Base-by-base conservation (phyloP, 805 yeast species). In the Schwanniomyces pseudopolymorphus region DNA sequence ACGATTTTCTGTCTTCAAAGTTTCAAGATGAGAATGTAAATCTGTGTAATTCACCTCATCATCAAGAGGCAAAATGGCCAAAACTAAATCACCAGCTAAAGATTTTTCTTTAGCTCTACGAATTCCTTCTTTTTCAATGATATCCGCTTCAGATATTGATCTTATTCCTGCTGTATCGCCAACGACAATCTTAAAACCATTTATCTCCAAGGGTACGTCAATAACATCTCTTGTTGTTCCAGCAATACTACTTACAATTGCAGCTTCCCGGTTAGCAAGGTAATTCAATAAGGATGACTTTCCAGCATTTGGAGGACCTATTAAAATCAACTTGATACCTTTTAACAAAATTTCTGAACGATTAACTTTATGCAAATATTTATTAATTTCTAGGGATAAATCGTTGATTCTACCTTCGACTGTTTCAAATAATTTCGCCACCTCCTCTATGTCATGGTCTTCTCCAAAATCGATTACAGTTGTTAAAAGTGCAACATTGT, bases 281-380 rank as follows among this genome's bases (percentile, higher is more conserved):
- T 68, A 59, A 58, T 94, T 94, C 43, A 94, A 64, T 9, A 94
- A 66, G 1, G 96, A 88, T 3, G 97, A 90, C 61, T 94, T 94
- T 0, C 99, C 99, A 1, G 96, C 97, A 64, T 94, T 94, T 1
- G 99, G 97, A 5, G 96, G 94, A 0, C 99, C 99, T 11, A 91
- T 53, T 8, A 94, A 68, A 0, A 85, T 81, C 21, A 91, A 57
- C 47, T 80, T 80, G 24, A 92, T 81, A 1, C 99, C 99, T 20
- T 77, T 72, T 35, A 84, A 64, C 13, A 92, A 63, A 1, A 91
- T 69, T 53, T 83, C 87, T 0, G 89, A 78, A 44, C 80, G 67
- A 33, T 72, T 70, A 4, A 84, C 78, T 55, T 73, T 79, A 1
- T 51, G 40, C 20, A 81, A 55, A 52, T 77, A 80, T 11, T 59